A percentile compares a stretch with the other conserved stretches of the same genome.
These are phyloP conservation scores for Acer negundo DNA, from an alignment of 345 rosid genomes.

Conservation along the genomic window DNA sequence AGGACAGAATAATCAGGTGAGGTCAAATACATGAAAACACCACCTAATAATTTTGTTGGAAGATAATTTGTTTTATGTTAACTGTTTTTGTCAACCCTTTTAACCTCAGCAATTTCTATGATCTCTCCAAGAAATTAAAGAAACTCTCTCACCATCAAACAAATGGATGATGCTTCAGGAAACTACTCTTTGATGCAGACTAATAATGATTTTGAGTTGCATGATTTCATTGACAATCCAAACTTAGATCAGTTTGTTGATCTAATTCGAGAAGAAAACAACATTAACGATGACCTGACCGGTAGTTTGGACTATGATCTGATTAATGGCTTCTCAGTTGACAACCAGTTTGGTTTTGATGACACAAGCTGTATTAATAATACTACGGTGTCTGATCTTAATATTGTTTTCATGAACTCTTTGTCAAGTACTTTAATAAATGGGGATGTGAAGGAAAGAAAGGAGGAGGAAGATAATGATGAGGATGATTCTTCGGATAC, in stretches of 20 bases:
- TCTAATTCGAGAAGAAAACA: constrained; percentile 54
- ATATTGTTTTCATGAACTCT: constrained; percentile 27
- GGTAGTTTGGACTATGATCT: constrained; percentile 34
- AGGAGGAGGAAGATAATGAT: constrained; percentile 38
- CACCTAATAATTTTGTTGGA: background rate
- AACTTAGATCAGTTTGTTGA: constrained; percentile 60
- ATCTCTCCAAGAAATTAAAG: background rate
- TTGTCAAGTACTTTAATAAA: constrained; percentile 41
- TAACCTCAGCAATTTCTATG: background rate
- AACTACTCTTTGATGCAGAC: constrained; percentile 22
- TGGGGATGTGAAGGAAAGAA: constrained; percentile 28
- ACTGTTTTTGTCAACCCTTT: background rate
- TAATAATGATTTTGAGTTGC: constrained; percentile 39
- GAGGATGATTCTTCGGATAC: constrained; percentile 59
- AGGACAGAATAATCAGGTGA: background rate
- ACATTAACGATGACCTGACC: background rate
- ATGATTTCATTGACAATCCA: constrained; percentile 52
- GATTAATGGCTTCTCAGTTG: constrained; percentile 32
- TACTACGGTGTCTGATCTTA: constrained; percentile 30
- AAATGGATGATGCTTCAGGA: constrained; percentile 13
- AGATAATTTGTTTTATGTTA: background rate
- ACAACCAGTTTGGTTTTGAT: constrained; percentile 29
- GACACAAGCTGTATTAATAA: background rate
- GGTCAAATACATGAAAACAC: background rate
- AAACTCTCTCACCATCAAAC: too few relatives aligned